Base-by-base conservation (phyloP, 2,329 filamentous ascomycete genomes). In the Ophiocordyceps camponoti-leonardi region DNA sequence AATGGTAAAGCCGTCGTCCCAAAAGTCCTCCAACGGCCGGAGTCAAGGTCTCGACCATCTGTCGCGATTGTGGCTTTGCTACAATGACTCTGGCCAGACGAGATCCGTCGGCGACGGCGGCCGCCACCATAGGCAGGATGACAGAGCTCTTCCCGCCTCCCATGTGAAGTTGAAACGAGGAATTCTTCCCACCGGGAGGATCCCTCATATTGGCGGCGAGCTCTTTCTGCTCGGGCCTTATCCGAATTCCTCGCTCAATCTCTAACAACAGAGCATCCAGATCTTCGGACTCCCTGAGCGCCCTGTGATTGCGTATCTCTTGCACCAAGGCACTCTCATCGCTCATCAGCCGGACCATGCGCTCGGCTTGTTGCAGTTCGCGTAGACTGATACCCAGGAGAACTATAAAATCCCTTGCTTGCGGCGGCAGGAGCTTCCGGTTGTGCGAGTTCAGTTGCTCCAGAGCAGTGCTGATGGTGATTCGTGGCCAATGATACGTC, bases 111-210 rank as follows among this genome's bases (percentile, higher is more conserved):
- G 74, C 73, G 0, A 81, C 52, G 0, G 63, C 58, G 0, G 71
- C 60, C 0, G 72, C 73, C 0, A 79, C 69, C 39, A 81, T 76
- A 0, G 79, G 79, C 0, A 79, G 66, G 43, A 86, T 83, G 3
- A 82, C 72, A 0, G 77, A 79, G 0, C 74, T 75, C 49, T 83
- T 83, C 0, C 79, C 79, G 53, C 80, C 69, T 0, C 79, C 79
- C 79, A 83, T 84, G 51, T 81, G 81, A 8, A 83, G 57, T 52
- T 82, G 77, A 61, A 81, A 67, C 1, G 78, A 68, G 0, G 66
- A 55, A 50, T 77, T 81, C 0, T 53, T 41, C 0, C 52, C 55
- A 0, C 52, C 53, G 0, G 54, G 50, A 0, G 67, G 66, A 0
- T 52, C 45, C 7, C 66, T 68, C 72, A 84, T 83, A 11, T 67